Conservation (phyloP, 2,329 filamentous ascomycete species). For the Aspergillus nomiae region DNA sequence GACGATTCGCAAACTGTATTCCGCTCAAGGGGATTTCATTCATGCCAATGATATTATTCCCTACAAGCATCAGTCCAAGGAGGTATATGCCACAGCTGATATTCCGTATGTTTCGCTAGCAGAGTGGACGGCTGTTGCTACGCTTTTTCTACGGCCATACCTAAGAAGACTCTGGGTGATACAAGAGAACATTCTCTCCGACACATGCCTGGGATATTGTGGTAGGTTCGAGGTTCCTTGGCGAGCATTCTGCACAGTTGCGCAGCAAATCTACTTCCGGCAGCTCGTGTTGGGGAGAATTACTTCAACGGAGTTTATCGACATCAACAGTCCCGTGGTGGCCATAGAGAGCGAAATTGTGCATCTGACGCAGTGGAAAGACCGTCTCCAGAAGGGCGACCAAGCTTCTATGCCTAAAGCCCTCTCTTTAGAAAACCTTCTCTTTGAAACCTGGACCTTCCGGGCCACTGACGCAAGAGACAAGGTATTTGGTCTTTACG, state of each 20-base stretch:
- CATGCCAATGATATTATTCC: background rate
- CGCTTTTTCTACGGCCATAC: constrained; percentile 5
- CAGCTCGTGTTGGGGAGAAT: background rate
- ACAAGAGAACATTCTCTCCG: constrained; percentile 4
- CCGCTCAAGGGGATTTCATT: background rate
- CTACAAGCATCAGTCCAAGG: background rate
- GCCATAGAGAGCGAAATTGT: constrained; percentile 6
- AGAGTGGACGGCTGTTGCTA: constrained; percentile 4
- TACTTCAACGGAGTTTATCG: constrained; percentile 3
- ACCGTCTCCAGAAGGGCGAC: constrained; percentile 3
- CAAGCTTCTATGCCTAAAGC: background rate
- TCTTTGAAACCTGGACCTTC: constrained; percentile 12
- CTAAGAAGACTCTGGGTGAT: constrained; percentile 6
- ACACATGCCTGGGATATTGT: constrained; percentile 5
- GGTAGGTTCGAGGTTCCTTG: constrained; percentile 1
- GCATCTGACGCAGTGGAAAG: constrained; percentile 7
- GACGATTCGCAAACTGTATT: background rate
- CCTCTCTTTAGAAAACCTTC: constrained; percentile 2
- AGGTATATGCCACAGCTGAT: background rate
- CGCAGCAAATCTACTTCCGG: constrained; percentile 5
- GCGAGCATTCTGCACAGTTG: constrained; percentile 4
- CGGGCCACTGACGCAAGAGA: constrained; percentile 3
- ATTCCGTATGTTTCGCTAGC: background rate
- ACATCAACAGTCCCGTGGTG: background rate
- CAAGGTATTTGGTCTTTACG: constrained; percentile 7